Base-by-base conservation (phyloP, 1,139 yeast genomes). In the Kodamaea derodonti region DNA sequence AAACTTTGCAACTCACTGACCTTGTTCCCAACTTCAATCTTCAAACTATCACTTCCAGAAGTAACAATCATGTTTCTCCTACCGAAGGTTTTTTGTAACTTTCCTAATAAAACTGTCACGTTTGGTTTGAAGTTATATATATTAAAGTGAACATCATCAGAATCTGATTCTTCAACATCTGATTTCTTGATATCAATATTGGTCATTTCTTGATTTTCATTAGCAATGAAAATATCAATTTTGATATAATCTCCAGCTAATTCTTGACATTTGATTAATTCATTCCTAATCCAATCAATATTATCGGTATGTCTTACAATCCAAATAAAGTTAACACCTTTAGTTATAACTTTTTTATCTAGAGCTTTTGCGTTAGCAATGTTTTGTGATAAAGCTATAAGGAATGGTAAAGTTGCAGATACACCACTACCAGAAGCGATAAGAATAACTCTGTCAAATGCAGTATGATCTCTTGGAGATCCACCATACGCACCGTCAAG, bases 401-500 rank as follows among this genome's bases (percentile, higher is more conserved):
- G 59, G 41, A 70, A 72, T 3, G 84, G 78, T 14, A 76, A 42
- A 2, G 72, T 62, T 0, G 78, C 80, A 2, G 82, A 65, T 7
- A 77, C 66, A 28, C 84, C 85, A 35, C 78, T 68, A 0, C 85
- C 78, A 13, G 75, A 56, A 27, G 75, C 56, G 9, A 73, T 27
- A 15, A 76, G 50, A 4, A 63, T 50, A 1, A 74, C 62, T 31
- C 69, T 65, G 36, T 75, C 77, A 50, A 79, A 79, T 2, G 77
- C 53, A 24, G 62, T 50, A 7, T 65, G 54, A 41, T 75, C 75
- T 46, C 85, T 62, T 11, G 64, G 52, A 31, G 73, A 49, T 0
- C 84, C 84, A 8, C 85, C 85, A 43, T 78, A 79, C 2, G 85
- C 82, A 3, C 85, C 85, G 50, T 79, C 85, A 31, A 79, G 51